Percentiles rank a stretch among this genome's conserved stretches.
Conservation (phyloP, 768 basidiomycete genomes). For the Suillus luteus region DNA sequence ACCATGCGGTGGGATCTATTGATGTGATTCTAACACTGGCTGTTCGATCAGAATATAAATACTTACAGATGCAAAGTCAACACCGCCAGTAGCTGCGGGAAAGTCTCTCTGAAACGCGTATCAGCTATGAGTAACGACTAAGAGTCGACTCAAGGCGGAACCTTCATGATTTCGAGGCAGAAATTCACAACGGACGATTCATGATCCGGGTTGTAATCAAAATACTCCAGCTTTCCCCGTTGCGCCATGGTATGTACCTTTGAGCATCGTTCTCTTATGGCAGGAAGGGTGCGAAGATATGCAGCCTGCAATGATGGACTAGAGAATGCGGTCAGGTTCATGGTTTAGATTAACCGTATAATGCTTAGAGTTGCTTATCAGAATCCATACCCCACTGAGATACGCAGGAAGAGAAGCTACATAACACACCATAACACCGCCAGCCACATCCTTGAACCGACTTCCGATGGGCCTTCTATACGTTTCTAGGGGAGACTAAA, state of each 20-base stretch:
- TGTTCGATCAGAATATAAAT: neutral
- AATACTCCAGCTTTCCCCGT: constrained; percentile 77
- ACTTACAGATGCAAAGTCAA: constrained; percentile 62
- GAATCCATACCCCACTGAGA: neutral
- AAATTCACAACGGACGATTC: constrained; percentile 69
- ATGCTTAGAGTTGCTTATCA: neutral
- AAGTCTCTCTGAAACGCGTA: constrained; percentile 70
- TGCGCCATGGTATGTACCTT: constrained; percentile 79
- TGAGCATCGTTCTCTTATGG: constrained; percentile 86
- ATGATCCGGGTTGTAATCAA: constrained; percentile 80
- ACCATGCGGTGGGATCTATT: constrained; percentile 82
- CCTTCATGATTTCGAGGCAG: constrained; percentile 79
- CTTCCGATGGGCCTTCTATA: neutral
- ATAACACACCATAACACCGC: neutral
- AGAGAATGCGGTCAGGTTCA: constrained; percentile 4
- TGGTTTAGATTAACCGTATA: constrained; percentile 6
- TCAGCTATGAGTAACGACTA: constrained; percentile 14
- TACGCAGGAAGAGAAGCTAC: neutral
- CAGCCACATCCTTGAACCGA: neutral
- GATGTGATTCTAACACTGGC: constrained; percentile 7
- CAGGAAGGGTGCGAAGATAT: constrained; percentile 83
- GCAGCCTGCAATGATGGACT: constrained; percentile 35
- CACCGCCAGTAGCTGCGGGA: constrained; percentile 35
- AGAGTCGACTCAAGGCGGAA: constrained; percentile 4
- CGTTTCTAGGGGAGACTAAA: neutral